Evolutionary conservation across 352 stramenopile genomes (phyloP).

Genomic region (Hyaloperonospora brassicae): DNA sequence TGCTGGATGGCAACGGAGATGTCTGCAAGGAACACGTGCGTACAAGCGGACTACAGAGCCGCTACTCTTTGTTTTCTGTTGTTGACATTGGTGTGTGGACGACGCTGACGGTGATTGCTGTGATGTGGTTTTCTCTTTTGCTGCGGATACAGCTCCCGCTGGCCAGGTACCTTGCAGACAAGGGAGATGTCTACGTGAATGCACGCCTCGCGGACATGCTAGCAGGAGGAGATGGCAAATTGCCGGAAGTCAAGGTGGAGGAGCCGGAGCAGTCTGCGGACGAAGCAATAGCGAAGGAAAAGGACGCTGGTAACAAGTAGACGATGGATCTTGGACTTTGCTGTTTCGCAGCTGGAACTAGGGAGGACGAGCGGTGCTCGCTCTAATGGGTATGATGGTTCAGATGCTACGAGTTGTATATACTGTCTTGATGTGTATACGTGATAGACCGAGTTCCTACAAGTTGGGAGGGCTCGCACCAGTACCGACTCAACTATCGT

Average conservation of each 20-base stretch:
- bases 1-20: conserved; percentile 53
- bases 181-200: conserved; percentile 73
- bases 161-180: conserved; percentile 71
- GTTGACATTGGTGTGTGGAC: neutral
- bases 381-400: conserved; percentile 19
- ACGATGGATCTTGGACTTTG: too few relatives aligned
- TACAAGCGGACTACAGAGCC: neutral
- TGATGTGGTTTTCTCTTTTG: neutral
- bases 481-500: conserved; percentile 18
- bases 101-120: neutral
- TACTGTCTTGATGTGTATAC: conserved; percentile 12
- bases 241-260: conserved; percentile 19
- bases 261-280: conserved; percentile 12
- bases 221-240: conserved; percentile 33
- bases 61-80: conserved; percentile 1
- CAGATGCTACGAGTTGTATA: conserved; percentile 16
- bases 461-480: conserved; percentile 6
- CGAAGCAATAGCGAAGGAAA: conserved; percentile 10
- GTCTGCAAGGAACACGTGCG: conserved; percentile 49
- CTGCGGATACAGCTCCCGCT: conserved; percentile 40
- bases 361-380: conserved; percentile 11
- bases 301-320: conserved; percentile 22
- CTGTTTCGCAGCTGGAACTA: conserved; percentile 12
- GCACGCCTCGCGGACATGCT: conserved; percentile 46
- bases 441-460: conserved; percentile 6